Evolutionary conservation across 78 protist species (phyloP).

Genomic region (Diacronema lutheri): DNA sequence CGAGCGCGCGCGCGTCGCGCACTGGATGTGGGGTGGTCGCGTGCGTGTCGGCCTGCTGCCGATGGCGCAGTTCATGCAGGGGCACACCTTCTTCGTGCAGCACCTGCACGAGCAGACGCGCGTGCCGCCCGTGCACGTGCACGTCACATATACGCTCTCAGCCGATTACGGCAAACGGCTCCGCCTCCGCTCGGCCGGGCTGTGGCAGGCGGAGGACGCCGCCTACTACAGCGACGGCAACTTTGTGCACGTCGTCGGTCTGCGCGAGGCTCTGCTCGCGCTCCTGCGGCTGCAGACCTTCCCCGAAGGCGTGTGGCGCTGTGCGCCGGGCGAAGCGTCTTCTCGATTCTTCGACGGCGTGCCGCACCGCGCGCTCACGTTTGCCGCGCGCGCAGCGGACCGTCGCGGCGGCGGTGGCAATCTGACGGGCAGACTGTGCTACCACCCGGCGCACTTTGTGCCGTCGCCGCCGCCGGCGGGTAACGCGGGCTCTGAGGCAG

Average conservation of each 20-base stretch:
- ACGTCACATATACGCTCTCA: neutral
- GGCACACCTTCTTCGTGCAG: neutral
- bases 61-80: neutral
- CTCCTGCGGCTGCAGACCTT: neutral
- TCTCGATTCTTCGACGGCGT: neutral
- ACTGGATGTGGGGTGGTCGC: constrained; percentile 4
- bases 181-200: neutral
- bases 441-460: too few species aligned
- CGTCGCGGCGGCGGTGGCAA: too few species aligned
- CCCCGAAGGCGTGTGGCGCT: neutral
- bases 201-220: too few species aligned
- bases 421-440: too few species aligned
- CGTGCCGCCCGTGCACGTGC: neutral
- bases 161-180: neutral
- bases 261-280: neutral
- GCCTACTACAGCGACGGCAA: neutral
- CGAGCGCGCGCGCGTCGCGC: neutral
- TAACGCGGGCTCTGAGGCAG: too few species aligned
- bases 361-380: too few species aligned
- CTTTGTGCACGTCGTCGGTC: neutral
- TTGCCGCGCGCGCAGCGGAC: too few species aligned
- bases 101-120: neutral
- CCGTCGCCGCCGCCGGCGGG: too few species aligned
- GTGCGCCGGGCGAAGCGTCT: neutral
- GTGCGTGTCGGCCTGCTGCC: neutral